These are phyloP conservation scores for Solanum arcanum DNA, from an alignment of 257 asterid species.

Conservation along the genomic window DNA sequence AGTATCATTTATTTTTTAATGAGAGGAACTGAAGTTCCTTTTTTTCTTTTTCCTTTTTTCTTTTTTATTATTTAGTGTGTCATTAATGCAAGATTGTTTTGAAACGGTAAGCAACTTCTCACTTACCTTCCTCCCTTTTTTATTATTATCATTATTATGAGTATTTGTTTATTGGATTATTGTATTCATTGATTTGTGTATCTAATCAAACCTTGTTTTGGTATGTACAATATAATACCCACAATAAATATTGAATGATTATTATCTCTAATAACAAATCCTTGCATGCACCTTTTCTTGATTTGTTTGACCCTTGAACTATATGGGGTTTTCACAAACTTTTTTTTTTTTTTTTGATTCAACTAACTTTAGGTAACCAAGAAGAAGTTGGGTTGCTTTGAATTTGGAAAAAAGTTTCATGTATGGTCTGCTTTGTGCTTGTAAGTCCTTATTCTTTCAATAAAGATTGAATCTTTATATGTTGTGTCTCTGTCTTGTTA, in stretches of 20 bases:
- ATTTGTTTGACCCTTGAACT: neutral
- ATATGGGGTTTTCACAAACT: neutral
- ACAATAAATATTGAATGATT: neutral
- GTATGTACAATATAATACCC: neutral
- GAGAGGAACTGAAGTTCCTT: neutral
- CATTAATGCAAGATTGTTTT: slow-evolving; percentile 30
- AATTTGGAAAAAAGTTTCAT: neutral
- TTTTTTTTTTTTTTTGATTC: neutral
- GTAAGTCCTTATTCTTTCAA: neutral
- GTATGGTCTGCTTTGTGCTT: neutral
- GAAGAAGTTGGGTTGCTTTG: neutral
- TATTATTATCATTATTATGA: neutral
- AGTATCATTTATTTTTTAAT: neutral
- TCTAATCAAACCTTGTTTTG: neutral
- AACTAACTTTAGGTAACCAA: neutral
- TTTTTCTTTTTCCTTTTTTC: neutral
- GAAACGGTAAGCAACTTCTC: slow-evolving; percentile 49
- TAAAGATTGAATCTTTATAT: neutral
- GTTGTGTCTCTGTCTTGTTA: neutral
- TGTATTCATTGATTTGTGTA: neutral
- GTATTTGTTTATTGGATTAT: neutral
- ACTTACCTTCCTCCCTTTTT: slow-evolving; percentile 5
- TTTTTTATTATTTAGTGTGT: slow-evolving; percentile 14
- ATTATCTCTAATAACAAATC: neutral
- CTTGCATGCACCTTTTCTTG: neutral